Evolutionary conservation across 2,329 filamentous ascomycete species (phyloP).

Genomic region (Colletotrichum tropicale): DNA sequence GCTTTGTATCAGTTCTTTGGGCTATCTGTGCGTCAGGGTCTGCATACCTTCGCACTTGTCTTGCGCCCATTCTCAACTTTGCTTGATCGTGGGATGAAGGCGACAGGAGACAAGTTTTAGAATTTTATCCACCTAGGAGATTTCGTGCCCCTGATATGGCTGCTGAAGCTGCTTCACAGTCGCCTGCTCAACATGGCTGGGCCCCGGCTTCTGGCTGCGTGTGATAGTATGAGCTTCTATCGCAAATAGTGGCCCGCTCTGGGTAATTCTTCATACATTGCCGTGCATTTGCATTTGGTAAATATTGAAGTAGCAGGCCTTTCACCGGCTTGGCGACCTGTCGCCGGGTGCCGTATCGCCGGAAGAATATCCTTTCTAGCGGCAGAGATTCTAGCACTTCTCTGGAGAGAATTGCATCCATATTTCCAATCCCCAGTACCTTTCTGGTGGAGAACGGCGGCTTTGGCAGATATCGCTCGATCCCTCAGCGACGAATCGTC

Average conservation of each 20-base stretch:
- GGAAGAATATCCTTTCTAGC: background rate
- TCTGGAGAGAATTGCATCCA: background rate
- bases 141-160: background rate
- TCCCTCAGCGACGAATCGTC: background rate
- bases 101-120: background rate
- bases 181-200: background rate
- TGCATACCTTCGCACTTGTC: background rate
- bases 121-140: background rate
- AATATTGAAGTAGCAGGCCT: background rate
- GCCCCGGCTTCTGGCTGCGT: background rate
- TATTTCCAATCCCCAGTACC: background rate
- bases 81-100: background rate
- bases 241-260: background rate
- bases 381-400: background rate
- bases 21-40: fast-evolving
- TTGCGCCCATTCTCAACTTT: background rate
- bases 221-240: background rate
- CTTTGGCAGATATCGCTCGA: background rate
- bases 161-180: background rate
- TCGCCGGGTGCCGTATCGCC: background rate
- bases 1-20: background rate
- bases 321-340: background rate
- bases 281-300: background rate
- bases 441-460: background rate
- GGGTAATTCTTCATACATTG: background rate